Conservation (phyloP, 2,329 filamentous ascomycete genomes). For the Penicillium sp. region DNA sequence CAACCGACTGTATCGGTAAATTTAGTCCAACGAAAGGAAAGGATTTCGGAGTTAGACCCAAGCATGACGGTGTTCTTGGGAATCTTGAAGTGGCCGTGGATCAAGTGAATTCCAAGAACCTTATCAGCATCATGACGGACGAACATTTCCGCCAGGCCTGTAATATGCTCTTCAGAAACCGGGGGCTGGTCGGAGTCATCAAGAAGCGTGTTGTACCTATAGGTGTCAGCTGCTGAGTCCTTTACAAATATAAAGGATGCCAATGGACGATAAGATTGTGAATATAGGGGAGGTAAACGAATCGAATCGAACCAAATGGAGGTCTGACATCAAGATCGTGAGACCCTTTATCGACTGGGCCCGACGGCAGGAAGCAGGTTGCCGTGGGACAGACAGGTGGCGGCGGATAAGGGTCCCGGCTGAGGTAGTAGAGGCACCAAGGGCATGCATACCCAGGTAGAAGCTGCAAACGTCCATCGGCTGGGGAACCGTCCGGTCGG, state of each 20-base stretch:
- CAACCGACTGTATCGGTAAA: slow-evolving; percentile 17
- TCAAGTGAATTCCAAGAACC: slow-evolving; percentile 20
- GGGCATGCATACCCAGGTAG: too few species aligned
- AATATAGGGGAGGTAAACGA: too few species aligned
- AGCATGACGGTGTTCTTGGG: slow-evolving; percentile 26
- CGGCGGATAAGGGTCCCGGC: too few species aligned
- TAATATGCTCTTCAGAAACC: neutral
- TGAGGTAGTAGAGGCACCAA: too few species aligned
- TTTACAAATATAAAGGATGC: neutral
- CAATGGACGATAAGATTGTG: neutral
- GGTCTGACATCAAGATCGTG: too few species aligned
- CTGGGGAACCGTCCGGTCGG: too few species aligned
- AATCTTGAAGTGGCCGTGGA: slow-evolving; percentile 28
- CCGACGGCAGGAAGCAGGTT: too few species aligned
- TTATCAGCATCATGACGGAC: slow-evolving; percentile 16
- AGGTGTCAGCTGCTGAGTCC: neutral
- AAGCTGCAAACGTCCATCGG: too few species aligned
- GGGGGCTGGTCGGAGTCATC: neutral
- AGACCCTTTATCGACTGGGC: too few species aligned
- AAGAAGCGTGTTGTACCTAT: neutral
- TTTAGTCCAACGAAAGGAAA: slow-evolving; percentile 22
- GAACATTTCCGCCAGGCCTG: slow-evolving; percentile 23
- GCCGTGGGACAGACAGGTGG: too few species aligned
- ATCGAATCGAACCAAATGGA: too few species aligned
- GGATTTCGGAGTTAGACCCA: slow-evolving; percentile 23